Base-by-base conservation (phyloP, 2,329 filamentous ascomycete species). In the Pseudogymnoascus sp. region DNA sequence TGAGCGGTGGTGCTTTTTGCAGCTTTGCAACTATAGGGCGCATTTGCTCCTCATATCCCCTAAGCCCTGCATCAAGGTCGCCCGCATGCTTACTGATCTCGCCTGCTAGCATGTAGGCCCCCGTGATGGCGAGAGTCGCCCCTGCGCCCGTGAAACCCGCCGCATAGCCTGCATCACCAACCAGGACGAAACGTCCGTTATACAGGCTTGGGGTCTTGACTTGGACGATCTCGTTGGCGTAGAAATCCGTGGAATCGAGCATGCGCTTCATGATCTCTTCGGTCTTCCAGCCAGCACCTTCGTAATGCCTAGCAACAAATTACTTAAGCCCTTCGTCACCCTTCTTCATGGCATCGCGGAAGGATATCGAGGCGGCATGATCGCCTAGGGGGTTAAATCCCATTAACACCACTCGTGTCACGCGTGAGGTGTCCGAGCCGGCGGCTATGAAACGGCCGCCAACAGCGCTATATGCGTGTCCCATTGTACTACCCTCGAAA, bases 101-200 rank as follows among this genome's bases (percentile, higher is more conserved):
- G 4, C 80, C 79, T 0, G 79, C 79, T 31, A 82, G 71, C 3
- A 81, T 66, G 67, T 82, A 81, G 1, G 76, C 79, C 5, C 75
- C 74, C 2, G 76, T 68, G 13, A 81, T 68, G 0, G 76, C 76
- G 3, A 73, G 68, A 8, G 73, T 74, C 4, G 77, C 79, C 6
- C 78, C 78, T 62, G 73, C 72, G 0, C 79, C 79, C 1, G 76
- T 78, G 13, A 74, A 71, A 1, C 76, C 75, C 3, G 77, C 72
- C 4, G 74, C 74, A 64, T 77, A 79, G 1, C 73, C 79, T 1
- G 80, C 77, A 65, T 68, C 67, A 3, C 65, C 67, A 17, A 68
- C 60, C 17, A 68, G 38, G 9, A 67, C 62, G 4, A 66, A 64
- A 7, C 61, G 63, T 2, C 63, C 64, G 21, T 57, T 44, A n/a